Evolutionary conservation across 768 basidiomycete genomes (phyloP).

Genomic region (Lactarius hengduanensis): DNA sequence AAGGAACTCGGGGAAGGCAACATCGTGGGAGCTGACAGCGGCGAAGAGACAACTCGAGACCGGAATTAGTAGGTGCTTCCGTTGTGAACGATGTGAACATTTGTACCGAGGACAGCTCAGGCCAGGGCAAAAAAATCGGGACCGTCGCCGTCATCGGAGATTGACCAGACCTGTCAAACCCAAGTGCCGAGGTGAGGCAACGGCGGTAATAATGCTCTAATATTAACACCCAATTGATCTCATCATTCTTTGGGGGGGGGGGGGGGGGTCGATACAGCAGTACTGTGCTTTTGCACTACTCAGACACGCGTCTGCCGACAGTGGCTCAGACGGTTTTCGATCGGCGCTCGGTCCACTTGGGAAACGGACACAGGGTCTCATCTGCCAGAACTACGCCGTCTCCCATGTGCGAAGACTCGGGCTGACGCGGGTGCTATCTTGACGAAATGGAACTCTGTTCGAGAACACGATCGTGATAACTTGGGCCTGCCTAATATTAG

Average conservation of each 20-base stretch:
- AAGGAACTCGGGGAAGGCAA: constrained; percentile 1
- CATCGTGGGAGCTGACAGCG: constrained; percentile 19
- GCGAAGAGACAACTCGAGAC: constrained; percentile 8
- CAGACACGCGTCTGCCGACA: not conserved
- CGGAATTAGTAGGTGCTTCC: constrained; percentile 5
- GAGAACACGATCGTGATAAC: not conserved
- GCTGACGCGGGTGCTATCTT: constrained; percentile 10
- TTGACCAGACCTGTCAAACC: constrained; percentile 15
- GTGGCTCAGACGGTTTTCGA: not conserved
- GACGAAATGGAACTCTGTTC: constrained; percentile 3
- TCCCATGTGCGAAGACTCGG: not conserved
- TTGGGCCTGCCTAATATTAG: not conserved
- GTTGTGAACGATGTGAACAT: constrained; percentile 3
- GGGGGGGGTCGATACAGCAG: not conserved
- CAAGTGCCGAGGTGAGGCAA: constrained; percentile 1
- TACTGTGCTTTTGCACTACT: not conserved
- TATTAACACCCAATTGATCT: constrained; percentile 1
- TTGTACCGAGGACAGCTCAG: constrained; percentile 1
- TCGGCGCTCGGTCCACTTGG: constrained; percentile 10
- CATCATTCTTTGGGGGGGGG: constrained; percentile 4
- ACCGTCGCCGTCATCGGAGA: constrained; percentile 2
- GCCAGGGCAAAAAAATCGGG: not conserved
- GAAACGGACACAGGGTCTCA: not conserved
- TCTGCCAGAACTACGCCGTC: not conserved
- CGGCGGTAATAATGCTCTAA: not conserved